Evolutionary conservation across 306 rosid species (phyloP), one percentile per base, ranked within the genome.

Genomic region (Quercus glauca): DNA sequence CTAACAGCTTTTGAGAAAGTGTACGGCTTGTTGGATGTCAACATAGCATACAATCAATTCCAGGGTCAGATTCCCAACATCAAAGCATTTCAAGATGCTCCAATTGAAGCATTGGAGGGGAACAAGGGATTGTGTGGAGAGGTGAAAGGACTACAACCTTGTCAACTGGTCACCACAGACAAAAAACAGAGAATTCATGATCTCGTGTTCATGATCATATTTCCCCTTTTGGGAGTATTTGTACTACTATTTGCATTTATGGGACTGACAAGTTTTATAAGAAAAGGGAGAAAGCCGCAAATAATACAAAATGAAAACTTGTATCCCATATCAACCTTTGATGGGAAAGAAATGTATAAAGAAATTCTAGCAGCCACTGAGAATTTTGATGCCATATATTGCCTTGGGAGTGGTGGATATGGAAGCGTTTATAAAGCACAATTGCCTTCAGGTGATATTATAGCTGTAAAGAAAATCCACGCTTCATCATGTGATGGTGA

Each of bases 371-470:
- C 45, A 28, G 79, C 87, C 31, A 84, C 84, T 2, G 17, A 51
- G 53, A 55, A 26, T 71, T 84, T 84, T 43, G 77, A 80, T 26
- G 51, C 60, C 13, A 28, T 3, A 1, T 76, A 65, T 74, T 80
- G 85, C 77, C 59, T 84, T 55, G 80, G 87, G 33, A 55, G 13
- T 1, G 87, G 85, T 20, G 85, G 82, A 67, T 58, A 12, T 69
- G 82, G 84, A 57, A 72, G 55, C 19, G 84, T 80, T 3, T 84
- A 84, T 25, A 84, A 20, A 33, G 80, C 65, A 43, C 28, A 49
- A 49, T 20, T 73, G 31, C 74, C 35, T 6, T 69, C 65, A 3
- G 21, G 55, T 55, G 14, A 56, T 17, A 2, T 11, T 5, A 76
- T 75, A 11, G 80, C 73, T 3, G 76, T 75, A 51, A 81, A 81